Evolutionary conservation across 192 early-diverging fungal genomes (phyloP), one percentile per base, ranked within the genome.

Genomic region (Haplosporangium gracile): DNA sequence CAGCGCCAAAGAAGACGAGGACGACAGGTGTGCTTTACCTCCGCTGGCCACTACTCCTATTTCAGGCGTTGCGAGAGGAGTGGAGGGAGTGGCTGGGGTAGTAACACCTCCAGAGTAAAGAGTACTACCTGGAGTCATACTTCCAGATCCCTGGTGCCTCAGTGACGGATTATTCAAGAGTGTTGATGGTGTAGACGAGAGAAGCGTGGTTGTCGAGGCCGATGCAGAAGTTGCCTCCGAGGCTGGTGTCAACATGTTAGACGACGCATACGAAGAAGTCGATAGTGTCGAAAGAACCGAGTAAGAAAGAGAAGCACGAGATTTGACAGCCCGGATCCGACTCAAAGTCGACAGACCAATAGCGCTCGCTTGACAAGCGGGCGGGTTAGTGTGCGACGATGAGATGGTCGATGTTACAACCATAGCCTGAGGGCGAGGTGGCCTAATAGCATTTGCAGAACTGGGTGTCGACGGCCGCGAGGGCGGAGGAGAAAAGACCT

Each of bases 251-350:
- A 78, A 71, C 11, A 49, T 49, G 10, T 15, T 68, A 7, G 24
- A 72, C 5, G 69, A 55, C 6, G 82, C 18, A 20, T 42, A 60
- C 2, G 69, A 38, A 11, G 69, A 11, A 4, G 55, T 43, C 7
- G 78, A 76, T 24, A 81, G 2, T 3, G 79, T 80, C 38, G 84
- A 79, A n/a, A 71, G 7, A 24, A 40, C 32, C 0, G 84, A 77
- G 45, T 65, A 86, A 1, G 79, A 86, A 8, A 86, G 63, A 2
- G 84, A 86, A 45, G 84, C 70, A 32, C 84, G 70, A 5, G 79
- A 74, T 49, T 86, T 86, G 32, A 76, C 45, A 11, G 75, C 84
- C 1, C 70, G 76, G 34, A 81, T 69, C 2, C 78, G 53, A n/a
- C 75, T 55, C 32, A 80, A 69, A 70, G 26, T 53, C 22, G 49